Evolutionary conservation across 2,329 filamentous ascomycete species (phyloP).

Genomic region (Pseudogymnoascus sp.): DNA sequence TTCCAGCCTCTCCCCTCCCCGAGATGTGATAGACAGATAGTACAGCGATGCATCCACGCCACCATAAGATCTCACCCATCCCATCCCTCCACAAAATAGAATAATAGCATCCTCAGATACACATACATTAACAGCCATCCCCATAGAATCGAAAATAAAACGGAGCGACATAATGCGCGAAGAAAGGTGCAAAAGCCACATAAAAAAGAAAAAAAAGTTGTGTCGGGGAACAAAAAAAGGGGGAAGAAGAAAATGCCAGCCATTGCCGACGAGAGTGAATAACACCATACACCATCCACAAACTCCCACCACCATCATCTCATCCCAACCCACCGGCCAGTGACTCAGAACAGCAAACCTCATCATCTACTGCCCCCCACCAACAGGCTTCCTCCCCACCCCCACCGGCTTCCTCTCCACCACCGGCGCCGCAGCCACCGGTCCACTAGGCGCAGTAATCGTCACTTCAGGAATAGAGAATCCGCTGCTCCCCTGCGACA

Average conservation of each 20-base stretch:
- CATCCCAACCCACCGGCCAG: too few relatives aligned
- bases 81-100: neutral
- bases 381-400: slow-evolving; percentile 23
- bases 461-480: neutral
- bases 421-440: neutral
- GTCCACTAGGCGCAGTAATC: slow-evolving; percentile 12
- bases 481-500: slow-evolving; percentile 12
- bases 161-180: neutral
- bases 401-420: slow-evolving; percentile 7
- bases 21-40: too few relatives aligned
- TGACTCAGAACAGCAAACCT: too few relatives aligned
- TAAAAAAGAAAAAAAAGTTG: neutral
- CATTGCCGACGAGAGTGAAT: too few relatives aligned
- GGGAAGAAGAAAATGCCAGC: neutral
- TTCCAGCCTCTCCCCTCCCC: too few relatives aligned
- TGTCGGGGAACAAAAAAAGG: neutral
- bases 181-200: neutral
- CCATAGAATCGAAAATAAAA: neutral
- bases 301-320: neutral
- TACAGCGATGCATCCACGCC: too few relatives aligned
- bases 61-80: neutral
- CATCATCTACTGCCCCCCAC: slow-evolving; percentile 20
- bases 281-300: neutral
- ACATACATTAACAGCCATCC: neutral
- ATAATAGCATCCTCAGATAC: neutral